Conservation (phyloP, 176 grass and related monocot species). For the Cenchrus purpureus region DNA sequence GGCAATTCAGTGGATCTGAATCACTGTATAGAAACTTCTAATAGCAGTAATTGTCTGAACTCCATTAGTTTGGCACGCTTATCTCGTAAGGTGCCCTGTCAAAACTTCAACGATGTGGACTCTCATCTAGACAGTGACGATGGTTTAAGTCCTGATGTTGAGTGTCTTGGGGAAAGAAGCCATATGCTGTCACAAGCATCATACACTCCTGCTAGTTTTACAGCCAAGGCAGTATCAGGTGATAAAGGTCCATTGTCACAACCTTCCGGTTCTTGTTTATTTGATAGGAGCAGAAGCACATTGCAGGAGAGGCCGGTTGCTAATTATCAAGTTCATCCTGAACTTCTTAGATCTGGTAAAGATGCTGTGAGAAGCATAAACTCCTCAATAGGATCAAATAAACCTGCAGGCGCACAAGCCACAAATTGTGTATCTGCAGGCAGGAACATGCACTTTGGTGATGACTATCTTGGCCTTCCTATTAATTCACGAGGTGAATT, state of each 20-base stretch:
- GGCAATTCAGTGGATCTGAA: constrained; percentile 53
- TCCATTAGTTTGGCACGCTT: constrained; percentile 32
- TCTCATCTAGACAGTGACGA: constrained; percentile 29
- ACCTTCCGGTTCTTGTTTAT: constrained; percentile 40
- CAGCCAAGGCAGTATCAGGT: constrained; percentile 30
- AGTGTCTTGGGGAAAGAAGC: constrained; percentile 38
- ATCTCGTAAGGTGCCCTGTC: constrained; percentile 39
- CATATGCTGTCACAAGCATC: constrained; percentile 21
- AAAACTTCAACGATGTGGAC: constrained; percentile 21
- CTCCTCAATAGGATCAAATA: constrained; percentile 71
- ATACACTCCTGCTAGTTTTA: constrained; percentile 40
- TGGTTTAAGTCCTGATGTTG: constrained; percentile 29
- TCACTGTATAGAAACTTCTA: constrained; percentile 40
- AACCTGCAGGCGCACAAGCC: constrained; percentile 51
- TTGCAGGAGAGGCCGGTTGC: constrained; percentile 30
- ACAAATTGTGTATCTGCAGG: constrained; percentile 51
- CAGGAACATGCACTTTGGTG: constrained; percentile 38
- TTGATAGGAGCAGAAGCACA: constrained; percentile 44
- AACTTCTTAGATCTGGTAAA: constrained; percentile 51
- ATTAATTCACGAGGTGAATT: constrained; percentile 95
- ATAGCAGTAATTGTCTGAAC: constrained; percentile 38
- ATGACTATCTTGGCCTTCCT: constrained; percentile 72
- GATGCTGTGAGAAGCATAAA: constrained; percentile 49
- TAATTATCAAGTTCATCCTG: constrained; percentile 41
- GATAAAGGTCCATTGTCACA: constrained; percentile 33